Percentiles rank a stretch among this genome's conserved stretches.
Evolutionary conservation across 1,284 basidiomycete species (phyloP).

Genomic region (Melampsora abietis-canadensis): DNA sequence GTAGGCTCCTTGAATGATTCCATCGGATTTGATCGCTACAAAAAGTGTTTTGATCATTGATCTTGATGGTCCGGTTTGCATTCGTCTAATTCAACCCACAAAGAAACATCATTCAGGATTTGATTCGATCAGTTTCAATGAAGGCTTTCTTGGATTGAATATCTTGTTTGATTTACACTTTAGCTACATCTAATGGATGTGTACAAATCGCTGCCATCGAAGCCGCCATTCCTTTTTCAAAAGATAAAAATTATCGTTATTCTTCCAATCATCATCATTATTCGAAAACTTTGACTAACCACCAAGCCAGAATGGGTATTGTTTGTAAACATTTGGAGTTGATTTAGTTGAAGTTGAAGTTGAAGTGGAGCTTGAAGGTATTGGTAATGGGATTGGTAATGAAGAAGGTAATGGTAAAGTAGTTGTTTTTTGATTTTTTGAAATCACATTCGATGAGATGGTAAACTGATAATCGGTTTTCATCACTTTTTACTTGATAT

Average conservation of each 20-base stretch:
- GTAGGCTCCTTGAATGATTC: conserved; percentile 64
- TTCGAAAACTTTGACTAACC: conserved; percentile 17
- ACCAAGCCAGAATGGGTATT: conserved; percentile 42
- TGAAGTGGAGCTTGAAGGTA: neutral
- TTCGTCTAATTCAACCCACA: conserved; percentile 13
- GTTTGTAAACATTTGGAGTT: neutral
- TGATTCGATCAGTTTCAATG: neutral
- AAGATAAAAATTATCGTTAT: neutral
- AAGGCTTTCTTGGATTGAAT: neutral
- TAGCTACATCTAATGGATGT: conserved; percentile 42
- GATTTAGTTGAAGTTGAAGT: neutral
- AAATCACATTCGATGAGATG: neutral
- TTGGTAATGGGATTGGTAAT: too few species aligned
- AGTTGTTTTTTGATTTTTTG: neutral
- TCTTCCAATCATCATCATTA: neutral
- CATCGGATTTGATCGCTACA: conserved; percentile 18
- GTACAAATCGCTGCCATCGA: conserved; percentile 37
- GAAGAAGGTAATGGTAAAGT: too few species aligned
- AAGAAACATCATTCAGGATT: neutral
- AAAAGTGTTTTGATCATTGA: conserved; percentile 31
- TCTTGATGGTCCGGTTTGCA: conserved; percentile 40
- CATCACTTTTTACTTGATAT: neutral
- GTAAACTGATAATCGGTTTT: neutral
- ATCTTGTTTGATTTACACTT: conserved; percentile 15
- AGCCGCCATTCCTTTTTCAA: conserved; percentile 26